phyloP scores from a whole-genome alignment of 78 protist genomes.

The Dictyostelium purpureum region DNA sequence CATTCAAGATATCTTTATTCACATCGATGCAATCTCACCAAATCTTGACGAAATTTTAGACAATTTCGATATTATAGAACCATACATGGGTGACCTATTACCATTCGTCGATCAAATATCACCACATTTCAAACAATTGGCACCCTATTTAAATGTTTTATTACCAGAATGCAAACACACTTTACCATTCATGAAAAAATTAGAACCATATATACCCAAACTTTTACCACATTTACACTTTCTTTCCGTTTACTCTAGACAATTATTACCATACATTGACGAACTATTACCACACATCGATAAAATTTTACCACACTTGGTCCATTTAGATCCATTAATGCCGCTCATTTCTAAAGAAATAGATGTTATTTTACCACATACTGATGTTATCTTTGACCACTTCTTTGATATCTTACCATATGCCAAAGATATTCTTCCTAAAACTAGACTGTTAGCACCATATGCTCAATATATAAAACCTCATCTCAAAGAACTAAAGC shows the following conservation, averaged over 20 bases:
- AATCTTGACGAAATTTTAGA: constrained; percentile 11
- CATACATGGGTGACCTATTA: constrained; percentile 7
- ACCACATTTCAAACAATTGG: background rate
- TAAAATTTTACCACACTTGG: constrained; percentile 6
- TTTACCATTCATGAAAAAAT: background rate
- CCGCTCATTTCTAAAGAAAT: constrained; percentile 25
- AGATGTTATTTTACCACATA: constrained; percentile 14
- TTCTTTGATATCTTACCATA: constrained; percentile 7
- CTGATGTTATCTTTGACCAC: constrained; percentile 17
- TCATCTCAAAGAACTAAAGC: background rate
- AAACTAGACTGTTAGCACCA: constrained; percentile 10
- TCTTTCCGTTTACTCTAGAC: background rate
- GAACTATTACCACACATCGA: constrained; percentile 39
- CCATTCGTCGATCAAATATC: constrained; percentile 10
- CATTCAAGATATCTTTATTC: background rate
- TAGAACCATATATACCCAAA: constrained; percentile 24
- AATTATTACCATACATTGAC: constrained; percentile 15
- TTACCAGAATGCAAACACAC: constrained; percentile 11
- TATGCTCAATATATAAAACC: constrained; percentile 18
- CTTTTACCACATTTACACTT: constrained; percentile 20
- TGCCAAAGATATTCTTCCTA: constrained; percentile 13
- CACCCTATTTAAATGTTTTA: constrained; percentile 7
- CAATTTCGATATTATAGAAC: constrained; percentile 10
- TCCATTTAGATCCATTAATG: background rate
- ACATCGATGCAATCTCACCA: constrained; percentile 14